Evolutionary conservation across 202 grass and related monocot genomes (phyloP), one percentile per base, ranked within the genome.

Genomic region (Hordeum pubiflorum): DNA sequence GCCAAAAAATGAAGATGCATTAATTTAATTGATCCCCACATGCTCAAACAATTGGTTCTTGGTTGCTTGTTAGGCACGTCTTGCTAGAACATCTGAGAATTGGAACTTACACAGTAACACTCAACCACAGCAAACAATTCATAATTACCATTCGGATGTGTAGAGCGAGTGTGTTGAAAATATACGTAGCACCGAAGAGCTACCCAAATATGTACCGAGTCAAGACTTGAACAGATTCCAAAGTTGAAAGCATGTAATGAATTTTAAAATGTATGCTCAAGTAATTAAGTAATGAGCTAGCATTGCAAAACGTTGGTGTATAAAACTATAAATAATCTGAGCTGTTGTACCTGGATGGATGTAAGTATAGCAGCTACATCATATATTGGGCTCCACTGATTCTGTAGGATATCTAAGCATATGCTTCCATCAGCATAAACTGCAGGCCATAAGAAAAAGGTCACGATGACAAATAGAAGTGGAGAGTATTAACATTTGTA

Each of bases 391-490:
- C 93, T 97, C 90, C 90, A 97, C 69, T 93, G 93, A 69, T 97
- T 97, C 63, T 92, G 90, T 69, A 92, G 86, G 44, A 97, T 97
- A 88, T 97, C 93, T 78, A 97, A 86, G 81, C 90, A 92, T 83
- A 97, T 93, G 83, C 90, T 97, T 79, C 93, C 93, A 89, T 93
- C 90, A 77, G 93, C 90, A 93, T 97, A 97, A 89, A 97, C 93
- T 93, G 65, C 54, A 69, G 10, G n/a, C 7, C 63, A 39, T 21
- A 37, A 58, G 10, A 63, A 65, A 85, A 78, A 63, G 81, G 13
- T 69, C 36, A 83, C 32, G 40, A 14, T 55, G n/a, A 15, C 46
- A 79, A 57, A 14, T 67, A 32, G n/a, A 54, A 70, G 39, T 79
- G 15, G 52, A 76, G 31, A 58, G 32, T 65, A 82, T 3, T 3